phyloP scores from a whole-genome alignment of 2,329 filamentous ascomycete species.

The Claviceps monticola region DNA sequence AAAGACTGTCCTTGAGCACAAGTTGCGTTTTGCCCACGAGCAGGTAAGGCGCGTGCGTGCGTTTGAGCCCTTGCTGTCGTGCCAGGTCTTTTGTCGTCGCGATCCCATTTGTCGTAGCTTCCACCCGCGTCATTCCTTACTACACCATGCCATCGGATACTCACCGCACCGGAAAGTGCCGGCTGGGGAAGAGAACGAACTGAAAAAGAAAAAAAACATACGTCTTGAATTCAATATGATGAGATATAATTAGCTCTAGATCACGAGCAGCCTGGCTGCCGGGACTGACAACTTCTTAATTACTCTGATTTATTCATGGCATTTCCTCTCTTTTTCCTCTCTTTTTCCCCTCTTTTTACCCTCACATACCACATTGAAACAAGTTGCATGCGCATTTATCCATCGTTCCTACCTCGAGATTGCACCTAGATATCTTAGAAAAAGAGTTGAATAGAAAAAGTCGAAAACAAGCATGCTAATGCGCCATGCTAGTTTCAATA shows the following conservation, averaged over 20 bases:
- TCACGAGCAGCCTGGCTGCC: conserved; percentile 47
- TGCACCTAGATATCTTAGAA: not conserved
- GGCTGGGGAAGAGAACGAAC: not conserved
- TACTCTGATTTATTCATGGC: conserved; percentile 11
- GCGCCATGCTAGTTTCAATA: conserved; percentile 41
- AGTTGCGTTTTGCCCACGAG: conserved; percentile 51
- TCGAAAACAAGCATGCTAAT: conserved; percentile 6
- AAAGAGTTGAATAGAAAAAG: not conserved
- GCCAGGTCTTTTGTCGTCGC: not conserved
- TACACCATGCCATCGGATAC: conserved; percentile 1
- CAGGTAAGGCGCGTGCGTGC: conserved; percentile 34
- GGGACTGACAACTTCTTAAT: conserved; percentile 44
- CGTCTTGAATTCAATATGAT: conserved; percentile 20
- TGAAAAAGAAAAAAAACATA: not conserved
- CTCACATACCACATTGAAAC: not conserved
- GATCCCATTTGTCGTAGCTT: not conserved
- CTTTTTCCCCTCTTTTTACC: conserved; percentile 5
- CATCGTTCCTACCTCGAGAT: not conserved
- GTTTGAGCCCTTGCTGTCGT: not conserved
- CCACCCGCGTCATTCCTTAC: not conserved
- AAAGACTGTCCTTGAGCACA: conserved; percentile 52
- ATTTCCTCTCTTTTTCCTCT: conserved; percentile 6
- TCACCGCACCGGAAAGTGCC: not conserved
- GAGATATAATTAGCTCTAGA: conserved; percentile 63
- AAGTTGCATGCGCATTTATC: not conserved